Conservation (phyloP, 1,284 basidiomycete genomes). For the Apiotrichum laibachii region DNA sequence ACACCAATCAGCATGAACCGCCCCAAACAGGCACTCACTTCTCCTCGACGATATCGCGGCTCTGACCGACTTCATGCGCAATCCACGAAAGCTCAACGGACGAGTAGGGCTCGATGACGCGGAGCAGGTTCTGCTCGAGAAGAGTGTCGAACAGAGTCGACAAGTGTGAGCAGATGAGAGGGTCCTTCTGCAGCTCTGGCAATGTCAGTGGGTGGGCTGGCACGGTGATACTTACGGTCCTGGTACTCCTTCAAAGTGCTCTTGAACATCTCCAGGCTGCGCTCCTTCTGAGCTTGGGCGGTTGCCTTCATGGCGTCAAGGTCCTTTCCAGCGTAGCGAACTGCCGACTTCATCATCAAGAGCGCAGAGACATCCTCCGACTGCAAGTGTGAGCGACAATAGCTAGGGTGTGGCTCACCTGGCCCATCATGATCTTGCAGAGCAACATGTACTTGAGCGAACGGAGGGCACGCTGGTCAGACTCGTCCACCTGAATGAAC, state of each 20-base stretch:
- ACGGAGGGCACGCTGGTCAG: constrained; percentile 60
- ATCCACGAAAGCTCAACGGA: constrained; percentile 88
- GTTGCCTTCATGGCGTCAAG: constrained; percentile 95
- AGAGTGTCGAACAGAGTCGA: constrained; percentile 91
- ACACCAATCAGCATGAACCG: constrained; percentile 1
- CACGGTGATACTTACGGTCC: constrained; percentile 59
- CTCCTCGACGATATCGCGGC: constrained; percentile 84
- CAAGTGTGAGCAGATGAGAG: constrained; percentile 90
- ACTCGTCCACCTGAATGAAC: constrained; percentile 60
- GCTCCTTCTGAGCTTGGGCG: constrained; percentile 85
- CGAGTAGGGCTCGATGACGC: constrained; percentile 93
- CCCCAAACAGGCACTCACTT: constrained; percentile 62
- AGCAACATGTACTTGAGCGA: constrained; percentile 97
- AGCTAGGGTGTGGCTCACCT: constrained; percentile 57
- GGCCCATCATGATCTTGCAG: constrained; percentile 96
- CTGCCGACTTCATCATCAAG: constrained; percentile 78
- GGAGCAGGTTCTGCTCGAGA: constrained; percentile 88
- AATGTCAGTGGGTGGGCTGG: constrained; percentile 2
- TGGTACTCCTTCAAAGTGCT: constrained; percentile 81
- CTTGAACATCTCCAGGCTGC: constrained; percentile 87
- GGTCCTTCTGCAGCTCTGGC: constrained; percentile 87
- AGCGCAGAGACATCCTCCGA: constrained; percentile 89
- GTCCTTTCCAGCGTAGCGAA: constrained; percentile 74
- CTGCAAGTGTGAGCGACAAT: constrained; percentile 51
- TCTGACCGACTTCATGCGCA: constrained; percentile 84